Evolutionary conservation across 2,329 filamentous ascomycete genomes (phyloP), one percentile per base, ranked within the genome.

Genomic region (Anthostomella pinea): DNA sequence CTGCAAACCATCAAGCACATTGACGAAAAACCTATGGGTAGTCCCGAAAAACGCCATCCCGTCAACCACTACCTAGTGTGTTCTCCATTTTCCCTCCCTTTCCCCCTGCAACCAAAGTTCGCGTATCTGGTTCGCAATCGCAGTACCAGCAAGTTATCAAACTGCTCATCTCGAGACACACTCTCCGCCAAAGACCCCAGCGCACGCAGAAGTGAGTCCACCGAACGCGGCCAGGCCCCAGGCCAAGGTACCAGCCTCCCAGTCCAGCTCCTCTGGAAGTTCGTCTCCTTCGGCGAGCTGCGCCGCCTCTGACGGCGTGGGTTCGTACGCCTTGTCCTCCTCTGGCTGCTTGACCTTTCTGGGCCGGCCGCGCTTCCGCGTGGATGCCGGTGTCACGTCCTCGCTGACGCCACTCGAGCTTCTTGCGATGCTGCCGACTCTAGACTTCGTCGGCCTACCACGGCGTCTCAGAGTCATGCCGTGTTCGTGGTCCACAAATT

Each of bases 121-220:
- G n/a, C n/a, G n/a, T n/a, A n/a, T n/a, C n/a, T n/a, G n/a, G n/a
- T n/a, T n/a, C n/a, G n/a, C n/a, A n/a, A n/a, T n/a, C n/a, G n/a
- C n/a, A n/a, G n/a, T n/a, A n/a, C n/a, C n/a, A n/a, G n/a, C n/a
- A n/a, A n/a, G n/a, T n/a, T n/a, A n/a, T n/a, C n/a, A n/a, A n/a
- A n/a, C n/a, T n/a, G 14, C 27, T 59, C 50, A 68, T 43, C 63
- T 58, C 25, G 66, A 60, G 39, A 65, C 52, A 34, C 65, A 69
- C 57, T 74, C 70, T 1, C 60, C 70, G 3, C 70, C 71, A 49
- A 67, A 68, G 3, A 73, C 67, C 9, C 65, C 67, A 10, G 68
- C 63, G 39, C 60, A 65, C 8, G 68, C 70, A 25, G 59, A 52
- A 3, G 69, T 69, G 16, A 75, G 50, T 2, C 71, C 71, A 1